These are phyloP conservation scores for Russula olivacea DNA, from an alignment of 768 basidiomycete species.

Conservation along the genomic window DNA sequence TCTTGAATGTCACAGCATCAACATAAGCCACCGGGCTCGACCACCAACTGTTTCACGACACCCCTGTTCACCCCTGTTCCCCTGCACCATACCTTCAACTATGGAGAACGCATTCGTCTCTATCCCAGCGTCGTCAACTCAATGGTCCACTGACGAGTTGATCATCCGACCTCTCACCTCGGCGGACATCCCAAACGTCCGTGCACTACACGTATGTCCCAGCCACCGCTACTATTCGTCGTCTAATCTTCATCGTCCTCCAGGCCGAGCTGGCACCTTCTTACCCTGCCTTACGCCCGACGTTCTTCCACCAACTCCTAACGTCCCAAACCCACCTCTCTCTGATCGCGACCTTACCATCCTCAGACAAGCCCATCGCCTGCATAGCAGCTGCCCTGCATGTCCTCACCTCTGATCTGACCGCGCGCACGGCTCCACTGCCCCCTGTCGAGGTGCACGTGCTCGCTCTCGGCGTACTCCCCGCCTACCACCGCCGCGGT, in stretches of 20 bases:
- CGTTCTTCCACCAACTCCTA: constrained; percentile 24
- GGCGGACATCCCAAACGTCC: constrained; percentile 19
- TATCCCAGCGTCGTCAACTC: not conserved
- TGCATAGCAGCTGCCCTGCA: constrained; percentile 25
- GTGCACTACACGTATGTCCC: constrained; percentile 19
- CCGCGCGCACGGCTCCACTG: constrained; percentile 38
- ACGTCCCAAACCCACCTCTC: constrained; percentile 20
- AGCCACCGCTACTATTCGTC: no score
- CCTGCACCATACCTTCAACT: not conserved
- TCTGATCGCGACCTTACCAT: constrained; percentile 16
- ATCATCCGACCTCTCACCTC: constrained; percentile 21
- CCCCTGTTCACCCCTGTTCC: not conserved
- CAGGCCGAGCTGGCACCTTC: constrained; percentile 14
- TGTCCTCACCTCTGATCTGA: constrained; percentile 28
- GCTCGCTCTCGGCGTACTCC: constrained; percentile 48
- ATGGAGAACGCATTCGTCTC: constrained; percentile 20
- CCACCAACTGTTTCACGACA: not conserved
- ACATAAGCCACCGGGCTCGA: not conserved
- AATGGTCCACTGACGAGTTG: constrained; percentile 14
- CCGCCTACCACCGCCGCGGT: constrained; percentile 39
- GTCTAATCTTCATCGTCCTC: no score
- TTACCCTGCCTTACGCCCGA: constrained; percentile 10
- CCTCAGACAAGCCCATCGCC: constrained; percentile 19
- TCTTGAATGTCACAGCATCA: constrained; percentile 77
- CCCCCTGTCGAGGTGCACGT: constrained; percentile 47